These are phyloP conservation scores for Trametes hirsuta DNA, from an alignment of 1,284 basidiomycete species.

Conservation along the genomic window DNA sequence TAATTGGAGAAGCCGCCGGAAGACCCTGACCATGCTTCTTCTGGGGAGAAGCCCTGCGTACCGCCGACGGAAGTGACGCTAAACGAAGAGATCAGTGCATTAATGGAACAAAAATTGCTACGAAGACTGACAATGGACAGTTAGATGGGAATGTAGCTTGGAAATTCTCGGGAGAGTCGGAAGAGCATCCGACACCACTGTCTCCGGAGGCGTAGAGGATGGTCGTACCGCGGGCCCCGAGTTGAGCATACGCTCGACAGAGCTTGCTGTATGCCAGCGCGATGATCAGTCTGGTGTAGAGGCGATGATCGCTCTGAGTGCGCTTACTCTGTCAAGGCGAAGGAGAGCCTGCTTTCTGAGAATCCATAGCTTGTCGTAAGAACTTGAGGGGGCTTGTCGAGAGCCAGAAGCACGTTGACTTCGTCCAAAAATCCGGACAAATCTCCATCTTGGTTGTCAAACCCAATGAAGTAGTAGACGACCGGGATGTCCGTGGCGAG, in stretches of 20 bases:
- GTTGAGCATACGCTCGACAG: slow-evolving; percentile 37
- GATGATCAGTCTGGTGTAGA: slow-evolving; percentile 50
- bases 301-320: slow-evolving; percentile 46
- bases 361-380: slow-evolving; percentile 58
- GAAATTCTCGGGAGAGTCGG: slow-evolving; percentile 50
- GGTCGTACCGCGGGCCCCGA: slow-evolving; percentile 60
- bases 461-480: slow-evolving; percentile 24
- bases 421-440: slow-evolving; percentile 18
- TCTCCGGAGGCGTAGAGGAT: slow-evolving; percentile 69
- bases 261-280: slow-evolving; percentile 14
- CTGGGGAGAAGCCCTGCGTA: slow-evolving; percentile 53
- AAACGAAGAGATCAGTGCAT: slow-evolving; percentile 18
- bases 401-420: slow-evolving; percentile 32
- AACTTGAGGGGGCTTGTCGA: slow-evolving; percentile 60
- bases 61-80: slow-evolving; percentile 65
- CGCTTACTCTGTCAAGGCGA: slow-evolving; percentile 30
- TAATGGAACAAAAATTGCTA: no score
- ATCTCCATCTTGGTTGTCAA: slow-evolving; percentile 13
- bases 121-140: slow-evolving; percentile 42
- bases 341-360: slow-evolving; percentile 21
- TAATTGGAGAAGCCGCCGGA: slow-evolving; percentile 67
- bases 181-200: slow-evolving; percentile 56
- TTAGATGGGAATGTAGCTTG: slow-evolving; percentile 70
- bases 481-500: slow-evolving; percentile 51
- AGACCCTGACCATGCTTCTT: slow-evolving; percentile 46